A percentile compares a stretch with the other conserved stretches of the same genome.
These are phyloP conservation scores for Penicillium rolfsii DNA, from an alignment of 2,329 filamentous ascomycete genomes.

Conservation along the genomic window DNA sequence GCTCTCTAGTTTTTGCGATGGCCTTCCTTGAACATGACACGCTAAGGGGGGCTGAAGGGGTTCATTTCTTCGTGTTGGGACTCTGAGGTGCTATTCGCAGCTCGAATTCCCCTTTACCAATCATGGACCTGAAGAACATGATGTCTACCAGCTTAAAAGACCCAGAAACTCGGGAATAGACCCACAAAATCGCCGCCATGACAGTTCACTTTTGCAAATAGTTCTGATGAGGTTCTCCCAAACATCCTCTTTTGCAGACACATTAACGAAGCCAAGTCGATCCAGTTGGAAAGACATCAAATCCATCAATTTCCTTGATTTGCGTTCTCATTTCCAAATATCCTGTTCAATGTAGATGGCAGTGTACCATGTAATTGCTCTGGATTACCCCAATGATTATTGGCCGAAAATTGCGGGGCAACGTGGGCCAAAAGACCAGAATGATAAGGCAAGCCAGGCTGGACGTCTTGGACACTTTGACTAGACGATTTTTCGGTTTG, in stretches of 20 bases:
- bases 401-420: neutral
- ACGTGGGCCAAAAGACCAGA: neutral
- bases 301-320: neutral
- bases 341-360: slow-evolving; percentile 1
- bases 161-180: neutral
- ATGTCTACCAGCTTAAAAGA: neutral
- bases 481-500: slow-evolving; percentile 9
- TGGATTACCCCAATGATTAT: neutral
- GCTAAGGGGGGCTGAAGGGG: neutral
- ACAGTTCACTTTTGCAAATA: too few relatives aligned
- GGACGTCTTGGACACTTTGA: neutral
- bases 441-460: neutral
- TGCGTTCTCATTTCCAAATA: neutral
- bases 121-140: neutral
- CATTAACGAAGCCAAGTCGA: neutral
- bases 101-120: neutral
- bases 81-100: neutral
- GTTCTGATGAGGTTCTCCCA: neutral
- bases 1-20: slow-evolving; percentile 20
- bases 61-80: neutral
- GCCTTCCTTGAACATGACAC: neutral
- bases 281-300: too few relatives aligned
- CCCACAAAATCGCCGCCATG: too few relatives aligned
- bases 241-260: neutral
- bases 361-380: neutral